Base-by-base conservation (phyloP, 345 rosid genomes). In the Rhodamnia argentea region DNA sequence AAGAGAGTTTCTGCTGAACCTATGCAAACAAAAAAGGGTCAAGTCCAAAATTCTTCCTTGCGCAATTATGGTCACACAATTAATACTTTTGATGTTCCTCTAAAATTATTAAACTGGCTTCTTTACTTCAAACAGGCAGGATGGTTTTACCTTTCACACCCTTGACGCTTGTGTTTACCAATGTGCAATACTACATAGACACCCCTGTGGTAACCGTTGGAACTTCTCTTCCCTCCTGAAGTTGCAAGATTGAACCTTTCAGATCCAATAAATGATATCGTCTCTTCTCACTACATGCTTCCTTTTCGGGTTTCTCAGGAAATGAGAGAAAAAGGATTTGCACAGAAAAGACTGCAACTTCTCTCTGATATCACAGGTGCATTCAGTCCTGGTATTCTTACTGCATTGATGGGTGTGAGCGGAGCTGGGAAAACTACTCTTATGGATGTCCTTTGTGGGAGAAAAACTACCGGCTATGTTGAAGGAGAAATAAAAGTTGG, bases 351-450 rank as follows among this genome's bases (percentile, higher is more conserved):
- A 84, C 86, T 95, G 29, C 95, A 88, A 81, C 94, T 96, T 60
- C 96, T 96, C 86, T 87, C 92, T 57, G 91, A 91, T 42, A 89
- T 95, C 50, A 92, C 92, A 0, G 98, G 98, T 37, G 90, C 92
- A 32, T 94, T 94, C 85, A 91, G 94, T 60, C 98, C 99, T 10
- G 98, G 98, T 5, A 88, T 95, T 88, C 93, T 95, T 42, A 94
- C 98, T 11, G 96, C 96, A 32, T 85, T 96, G 88, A 96, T 96
- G 98, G 96, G 99, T 26, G 93, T 93, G 37, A 95, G 95, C 58
- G 99, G 99, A 83, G 99, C 99, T 23, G 98, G 98, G 18, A 96
- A 96, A 86, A 94, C 98, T 23, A 96, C 98, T 56, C 92, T 96
- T 37, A 90, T 96, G 54, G 98, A 96, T 86, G 98, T 96, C 88